Evolutionary conservation across 495 filamentous ascomycete genomes (phyloP), one percentile per base, ranked within the genome.

Genomic region (Hyaloscypha variabilis): DNA sequence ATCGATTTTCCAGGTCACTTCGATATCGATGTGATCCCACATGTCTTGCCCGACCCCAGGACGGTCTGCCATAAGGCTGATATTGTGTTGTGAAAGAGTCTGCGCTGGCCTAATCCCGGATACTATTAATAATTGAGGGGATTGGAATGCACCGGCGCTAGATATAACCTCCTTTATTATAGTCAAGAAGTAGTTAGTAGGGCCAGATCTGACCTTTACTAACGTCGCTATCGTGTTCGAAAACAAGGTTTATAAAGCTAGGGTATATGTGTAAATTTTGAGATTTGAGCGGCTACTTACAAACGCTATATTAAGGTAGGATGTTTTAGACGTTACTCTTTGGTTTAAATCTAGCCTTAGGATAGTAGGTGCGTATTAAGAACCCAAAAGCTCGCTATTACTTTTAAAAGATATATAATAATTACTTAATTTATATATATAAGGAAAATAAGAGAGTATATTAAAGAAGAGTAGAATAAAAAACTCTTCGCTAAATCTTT

Each of bases 1-100:
- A n/a, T n/a, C n/a, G n/a, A n/a, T n/a, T 13, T 34, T 13, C 8
- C 13, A 34, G 13, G 31, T 34, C 1, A 34, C 13, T 6, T 13
- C 31, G 31, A 34, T 13, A 13, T 8, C 6, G 31, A 13, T 8
- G 8, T 34, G 31, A 34, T 34, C 85, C 67, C 88, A 85, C 0
- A 91, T 74, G 72, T 91, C 90, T 24, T 77, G 77, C 29, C 89
- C 88, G 0, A 91, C 88, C 8, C 83, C 85, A 0, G 85, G 85
- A 0, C 85, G 77, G 65, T 88, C 82, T 23, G 72, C 66, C 0
- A 90, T 63, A 0, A 88, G 76, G 2, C 77, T 69, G 62, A 91
- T 89, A 17, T 72, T 72, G 58, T 81, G 76, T 10, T 68, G 68
- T 6, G 73, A 17, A 0, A 91, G 79, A 26, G 86, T 80, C 0